phyloP scores from a whole-genome alignment of 2,329 filamentous ascomycete genomes.

The Emericellopsis atlantica region DNA sequence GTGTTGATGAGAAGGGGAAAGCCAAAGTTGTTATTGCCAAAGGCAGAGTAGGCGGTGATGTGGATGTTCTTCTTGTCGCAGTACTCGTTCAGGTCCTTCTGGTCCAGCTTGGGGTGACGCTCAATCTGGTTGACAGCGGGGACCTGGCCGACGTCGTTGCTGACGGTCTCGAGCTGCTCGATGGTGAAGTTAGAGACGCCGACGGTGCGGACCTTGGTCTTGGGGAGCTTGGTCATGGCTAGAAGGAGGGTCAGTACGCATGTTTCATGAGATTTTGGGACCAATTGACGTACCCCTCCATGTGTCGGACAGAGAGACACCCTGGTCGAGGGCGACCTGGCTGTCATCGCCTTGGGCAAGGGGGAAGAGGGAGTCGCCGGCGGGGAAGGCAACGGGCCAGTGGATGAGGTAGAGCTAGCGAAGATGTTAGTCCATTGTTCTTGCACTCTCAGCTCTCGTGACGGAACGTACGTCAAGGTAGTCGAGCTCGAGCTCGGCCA shows the following conservation, averaged over 20 bases:
- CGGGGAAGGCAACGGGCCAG: slow-evolving; percentile 41
- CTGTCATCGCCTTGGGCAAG: slow-evolving; percentile 18
- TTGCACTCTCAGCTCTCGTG: background rate
- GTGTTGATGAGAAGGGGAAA: slow-evolving; percentile 44
- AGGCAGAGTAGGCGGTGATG: slow-evolving; percentile 51
- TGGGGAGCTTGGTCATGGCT: slow-evolving; percentile 43
- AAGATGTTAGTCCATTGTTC: background rate
- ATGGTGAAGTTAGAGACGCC: slow-evolving; percentile 65
- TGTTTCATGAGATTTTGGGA: background rate
- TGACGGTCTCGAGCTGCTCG: slow-evolving; percentile 40
- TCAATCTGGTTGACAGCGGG: slow-evolving; percentile 58
- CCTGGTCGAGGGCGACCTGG: slow-evolving; percentile 28
- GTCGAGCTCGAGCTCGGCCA: slow-evolving; percentile 41
- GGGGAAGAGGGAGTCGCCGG: slow-evolving; percentile 30
- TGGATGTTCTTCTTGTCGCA: slow-evolving; percentile 50
- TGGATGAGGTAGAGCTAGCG: slow-evolving; percentile 45
- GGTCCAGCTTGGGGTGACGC: slow-evolving; percentile 51
- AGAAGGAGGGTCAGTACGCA: background rate
- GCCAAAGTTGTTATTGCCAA: slow-evolving; percentile 31
- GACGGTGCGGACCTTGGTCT: slow-evolving; percentile 50
- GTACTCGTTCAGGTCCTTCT: slow-evolving; percentile 44
- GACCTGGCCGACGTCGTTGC: slow-evolving; percentile 42
- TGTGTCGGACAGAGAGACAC: slow-evolving; percentile 26
- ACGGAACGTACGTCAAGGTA: slow-evolving; percentile 37
- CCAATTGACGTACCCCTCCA: slow-evolving; percentile 22